phyloP scores from a whole-genome alignment of 2,329 filamentous ascomycete genomes.

The Talaromyces sp. region DNA sequence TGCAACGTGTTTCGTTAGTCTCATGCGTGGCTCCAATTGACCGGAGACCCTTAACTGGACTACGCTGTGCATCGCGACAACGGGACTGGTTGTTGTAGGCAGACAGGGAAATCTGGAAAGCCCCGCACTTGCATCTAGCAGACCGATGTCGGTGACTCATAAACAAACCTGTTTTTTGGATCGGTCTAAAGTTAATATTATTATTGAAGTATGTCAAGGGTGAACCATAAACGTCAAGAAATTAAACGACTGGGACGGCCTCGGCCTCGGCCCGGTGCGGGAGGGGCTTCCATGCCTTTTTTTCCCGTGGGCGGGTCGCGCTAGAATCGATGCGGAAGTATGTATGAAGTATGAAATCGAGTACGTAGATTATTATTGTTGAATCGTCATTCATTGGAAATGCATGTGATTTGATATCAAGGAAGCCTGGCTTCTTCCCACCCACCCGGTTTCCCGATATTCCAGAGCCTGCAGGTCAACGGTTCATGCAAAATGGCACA shows the following conservation, averaged over 20 bases:
- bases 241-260: not conserved
- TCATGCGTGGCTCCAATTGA: conserved; percentile 15
- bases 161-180: not conserved
- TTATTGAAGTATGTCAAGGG: no score
- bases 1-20: conserved; percentile 11
- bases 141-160: not conserved
- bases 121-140: not conserved
- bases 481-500: not conserved
- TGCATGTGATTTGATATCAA: not conserved
- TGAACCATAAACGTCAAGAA: not conserved
- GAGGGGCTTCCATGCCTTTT: conserved; percentile 5
- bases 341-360: not conserved
- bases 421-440: not conserved
- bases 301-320: not conserved
- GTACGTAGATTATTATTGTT: not conserved
- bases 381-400: not conserved
- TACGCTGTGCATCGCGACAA: not conserved
- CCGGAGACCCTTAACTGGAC: not conserved
- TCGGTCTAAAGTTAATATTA: no score
- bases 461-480: not conserved
- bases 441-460: not conserved
- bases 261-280: conserved; percentile 10
- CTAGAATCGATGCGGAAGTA: not conserved
- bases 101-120: not conserved
- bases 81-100: not conserved